These are phyloP conservation scores for Rhizopogon vulgaris DNA, from an alignment of 768 basidiomycete species.

Conservation along the genomic window DNA sequence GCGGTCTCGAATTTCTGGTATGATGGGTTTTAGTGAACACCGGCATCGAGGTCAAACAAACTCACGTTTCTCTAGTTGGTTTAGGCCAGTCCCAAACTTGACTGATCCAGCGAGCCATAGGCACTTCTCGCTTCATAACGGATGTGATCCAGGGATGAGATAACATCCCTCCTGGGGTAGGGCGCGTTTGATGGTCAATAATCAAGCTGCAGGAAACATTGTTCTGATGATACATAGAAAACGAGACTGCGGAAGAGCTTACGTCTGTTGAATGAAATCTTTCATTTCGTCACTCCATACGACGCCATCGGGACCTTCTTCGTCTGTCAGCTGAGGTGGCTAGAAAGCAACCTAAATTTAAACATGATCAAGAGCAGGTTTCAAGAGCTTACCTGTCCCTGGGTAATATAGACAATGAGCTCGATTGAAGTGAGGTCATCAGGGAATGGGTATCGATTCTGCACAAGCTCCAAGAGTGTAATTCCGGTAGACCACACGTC, in stretches of 20 bases:
- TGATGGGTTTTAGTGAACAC: not conserved
- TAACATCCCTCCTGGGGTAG: conserved; percentile 79
- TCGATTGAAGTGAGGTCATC: conserved; percentile 91
- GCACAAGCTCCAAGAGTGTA: conserved; percentile 87
- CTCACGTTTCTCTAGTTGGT: conserved; percentile 22
- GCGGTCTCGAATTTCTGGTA: not conserved
- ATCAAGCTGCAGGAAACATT: conserved; percentile 46
- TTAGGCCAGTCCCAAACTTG: conserved; percentile 79
- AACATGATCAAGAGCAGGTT: conserved; percentile 10
- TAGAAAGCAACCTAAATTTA: conserved; percentile 23
- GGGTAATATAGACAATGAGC: conserved; percentile 84
- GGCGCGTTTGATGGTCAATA: conserved; percentile 61
- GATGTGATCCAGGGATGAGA: conserved; percentile 77
- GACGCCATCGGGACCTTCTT: conserved; percentile 42
- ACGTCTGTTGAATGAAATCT: conserved; percentile 86
- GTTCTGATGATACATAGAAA: conserved; percentile 2
- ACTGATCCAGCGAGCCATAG: conserved; percentile 86
- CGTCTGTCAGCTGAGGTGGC: conserved; percentile 82
- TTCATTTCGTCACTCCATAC: conserved; percentile 83
- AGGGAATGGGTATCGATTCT: conserved; percentile 94
- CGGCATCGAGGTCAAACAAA: not conserved
- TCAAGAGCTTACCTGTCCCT: conserved; percentile 53
- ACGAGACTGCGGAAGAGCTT: conserved; percentile 6
- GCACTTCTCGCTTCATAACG: conserved; percentile 75
- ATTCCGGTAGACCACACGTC: conserved; percentile 99